Conservation (phyloP, 2,329 filamentous ascomycete genomes). For the Aschersonia sp. region DNA sequence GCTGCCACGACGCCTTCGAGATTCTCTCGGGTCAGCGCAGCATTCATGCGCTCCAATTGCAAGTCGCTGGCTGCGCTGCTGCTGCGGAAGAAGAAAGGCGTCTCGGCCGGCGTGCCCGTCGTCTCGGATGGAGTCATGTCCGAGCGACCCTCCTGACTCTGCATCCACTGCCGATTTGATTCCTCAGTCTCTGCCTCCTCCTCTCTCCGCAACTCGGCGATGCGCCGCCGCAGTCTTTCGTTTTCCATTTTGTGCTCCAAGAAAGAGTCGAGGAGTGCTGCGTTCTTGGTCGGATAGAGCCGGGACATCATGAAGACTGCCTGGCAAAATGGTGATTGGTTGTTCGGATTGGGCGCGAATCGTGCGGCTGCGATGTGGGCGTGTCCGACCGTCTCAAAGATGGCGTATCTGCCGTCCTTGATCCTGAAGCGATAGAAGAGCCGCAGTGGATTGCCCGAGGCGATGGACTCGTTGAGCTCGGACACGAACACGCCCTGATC, state of each 20-base stretch:
- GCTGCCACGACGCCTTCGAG: constrained; percentile 57
- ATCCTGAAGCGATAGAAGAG: constrained; percentile 79
- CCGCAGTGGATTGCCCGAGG: constrained; percentile 62
- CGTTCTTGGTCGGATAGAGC: constrained; percentile 80
- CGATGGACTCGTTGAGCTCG: constrained; percentile 81
- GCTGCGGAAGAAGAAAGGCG: constrained; percentile 14
- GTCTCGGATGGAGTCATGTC: constrained; percentile 37
- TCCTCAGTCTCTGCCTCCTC: constrained; percentile 68
- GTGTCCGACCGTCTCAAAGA: constrained; percentile 88
- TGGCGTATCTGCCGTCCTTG: constrained; percentile 55
- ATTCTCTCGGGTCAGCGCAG: constrained; percentile 64
- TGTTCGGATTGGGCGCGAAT: constrained; percentile 46
- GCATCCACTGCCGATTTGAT: constrained; percentile 44
- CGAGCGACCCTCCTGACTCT: constrained; percentile 41
- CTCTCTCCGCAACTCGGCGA: constrained; percentile 72
- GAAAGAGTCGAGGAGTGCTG: constrained; percentile 76
- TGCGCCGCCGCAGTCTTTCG: constrained; percentile 69
- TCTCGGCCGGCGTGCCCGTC: constrained; percentile 19
- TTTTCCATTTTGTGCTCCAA: constrained; percentile 96
- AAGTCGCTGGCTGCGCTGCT: constrained; percentile 14
- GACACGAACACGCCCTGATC: constrained; percentile 71
- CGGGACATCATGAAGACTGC: constrained; percentile 91
- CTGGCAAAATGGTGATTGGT: constrained; percentile 59
- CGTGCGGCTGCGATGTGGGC: constrained; percentile 67
- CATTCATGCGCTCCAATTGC: constrained; percentile 54